Conservation (phyloP, 441 rosid genomes). For the Populus trichocarpa region DNA sequence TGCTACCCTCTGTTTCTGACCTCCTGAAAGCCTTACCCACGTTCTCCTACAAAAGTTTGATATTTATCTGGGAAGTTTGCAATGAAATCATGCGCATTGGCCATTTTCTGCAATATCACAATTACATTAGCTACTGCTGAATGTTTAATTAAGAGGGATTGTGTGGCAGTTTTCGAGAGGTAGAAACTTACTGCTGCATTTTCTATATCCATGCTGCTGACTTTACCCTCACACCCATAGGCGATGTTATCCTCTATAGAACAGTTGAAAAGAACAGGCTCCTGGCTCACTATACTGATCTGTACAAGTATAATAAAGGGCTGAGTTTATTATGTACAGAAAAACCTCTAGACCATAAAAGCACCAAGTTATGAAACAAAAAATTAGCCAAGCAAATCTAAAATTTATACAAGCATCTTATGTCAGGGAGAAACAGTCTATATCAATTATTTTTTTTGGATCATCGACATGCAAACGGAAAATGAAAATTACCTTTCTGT, state of each 20-base stretch:
- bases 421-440: background rate
- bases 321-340: background rate
- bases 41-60: constrained; percentile 78
- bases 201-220: constrained; percentile 27
- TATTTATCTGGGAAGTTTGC: constrained; percentile 74
- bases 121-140: background rate
- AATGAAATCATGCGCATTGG: constrained; percentile 86
- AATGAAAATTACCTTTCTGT: no score
- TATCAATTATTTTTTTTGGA: no score
- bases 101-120: constrained; percentile 73
- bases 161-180: background rate
- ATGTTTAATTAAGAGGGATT: background rate
- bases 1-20: constrained; percentile 90
- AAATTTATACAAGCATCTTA: background rate
- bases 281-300: constrained; percentile 97
- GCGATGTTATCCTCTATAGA: constrained; percentile 88
- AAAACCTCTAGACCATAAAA: background rate
- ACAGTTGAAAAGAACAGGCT: constrained; percentile 91
- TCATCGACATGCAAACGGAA: no score
- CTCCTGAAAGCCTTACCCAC: constrained; percentile 90
- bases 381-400: background rate
- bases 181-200: constrained; percentile 38
- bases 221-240: constrained; percentile 72
- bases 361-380: background rate
- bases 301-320: constrained; percentile 11